phyloP scores from a whole-genome alignment of 139 green algal species.

The Edaphochlamys debaryana region DNA sequence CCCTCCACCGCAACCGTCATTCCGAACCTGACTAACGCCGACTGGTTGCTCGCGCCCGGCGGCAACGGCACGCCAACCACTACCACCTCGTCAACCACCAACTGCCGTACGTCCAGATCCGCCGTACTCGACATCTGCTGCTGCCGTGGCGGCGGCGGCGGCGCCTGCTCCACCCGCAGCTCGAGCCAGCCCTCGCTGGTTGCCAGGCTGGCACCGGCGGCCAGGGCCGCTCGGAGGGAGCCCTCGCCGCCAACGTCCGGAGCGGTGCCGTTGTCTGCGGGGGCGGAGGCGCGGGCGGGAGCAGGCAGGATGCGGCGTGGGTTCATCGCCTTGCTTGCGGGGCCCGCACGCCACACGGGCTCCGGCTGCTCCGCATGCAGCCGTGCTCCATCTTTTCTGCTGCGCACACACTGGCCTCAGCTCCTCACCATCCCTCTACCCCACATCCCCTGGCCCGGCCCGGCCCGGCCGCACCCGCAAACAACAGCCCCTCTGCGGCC shows the following conservation, averaged over 20 bases:
- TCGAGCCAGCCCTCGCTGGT: not conserved
- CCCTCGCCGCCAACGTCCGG: not conserved
- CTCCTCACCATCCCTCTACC: too few relatives aligned
- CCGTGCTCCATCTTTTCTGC: too few relatives aligned
- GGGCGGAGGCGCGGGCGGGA: too few relatives aligned
- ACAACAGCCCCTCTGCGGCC: not conserved
- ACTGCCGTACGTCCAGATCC: conserved; percentile 9
- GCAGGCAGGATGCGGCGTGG: too few relatives aligned
- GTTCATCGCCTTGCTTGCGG: too few relatives aligned
- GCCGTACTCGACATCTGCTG: not conserved
- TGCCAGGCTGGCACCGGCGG: not conserved
- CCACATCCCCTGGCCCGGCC: too few relatives aligned
- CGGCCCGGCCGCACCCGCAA: too few relatives aligned
- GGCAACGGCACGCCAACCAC: not conserved
- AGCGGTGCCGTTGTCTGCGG: conserved; percentile 4
- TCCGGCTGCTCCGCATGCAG: too few relatives aligned
- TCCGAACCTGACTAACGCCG: not conserved
- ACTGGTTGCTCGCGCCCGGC: not conserved
- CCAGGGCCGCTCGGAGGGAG: not conserved
- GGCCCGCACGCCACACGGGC: too few relatives aligned
- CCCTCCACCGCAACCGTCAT: not conserved
- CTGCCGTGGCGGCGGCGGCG: not conserved
- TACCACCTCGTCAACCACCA: not conserved
- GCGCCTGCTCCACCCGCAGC: not conserved
- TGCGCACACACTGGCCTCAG: too few relatives aligned